Conservation (phyloP, 2,329 filamentous ascomycete species). For the Trichoderma koningii region DNA sequence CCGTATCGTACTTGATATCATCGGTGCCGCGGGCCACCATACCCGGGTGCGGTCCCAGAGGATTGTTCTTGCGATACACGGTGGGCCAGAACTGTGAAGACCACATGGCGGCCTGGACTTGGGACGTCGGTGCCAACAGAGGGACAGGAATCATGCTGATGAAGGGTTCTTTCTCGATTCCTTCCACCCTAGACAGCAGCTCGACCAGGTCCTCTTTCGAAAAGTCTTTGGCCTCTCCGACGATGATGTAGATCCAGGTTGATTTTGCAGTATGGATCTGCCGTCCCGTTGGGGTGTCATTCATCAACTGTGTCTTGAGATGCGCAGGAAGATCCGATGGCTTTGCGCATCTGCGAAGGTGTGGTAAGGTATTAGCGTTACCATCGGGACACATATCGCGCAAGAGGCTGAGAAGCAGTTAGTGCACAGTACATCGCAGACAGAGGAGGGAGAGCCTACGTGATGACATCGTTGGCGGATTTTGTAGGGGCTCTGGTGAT, state of each 20-base stretch:
- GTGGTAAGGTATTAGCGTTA: constrained; percentile 65
- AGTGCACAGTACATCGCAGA: constrained; percentile 23
- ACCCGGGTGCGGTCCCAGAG: constrained; percentile 79
- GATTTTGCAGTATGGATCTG: constrained; percentile 62
- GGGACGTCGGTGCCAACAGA: constrained; percentile 71
- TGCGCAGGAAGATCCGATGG: constrained; percentile 66
- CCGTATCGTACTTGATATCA: constrained; percentile 65
- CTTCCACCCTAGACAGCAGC: constrained; percentile 52
- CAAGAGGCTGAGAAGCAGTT: constrained; percentile 49
- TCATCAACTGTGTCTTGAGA: constrained; percentile 63
- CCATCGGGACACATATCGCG: constrained; percentile 60
- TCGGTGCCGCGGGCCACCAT: constrained; percentile 70
- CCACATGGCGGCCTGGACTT: constrained; percentile 74
- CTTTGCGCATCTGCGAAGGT: constrained; percentile 77
- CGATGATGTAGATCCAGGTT: constrained; percentile 61
- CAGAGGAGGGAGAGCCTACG: constrained; percentile 51
- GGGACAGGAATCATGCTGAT: constrained; percentile 69
- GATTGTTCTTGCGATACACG: constrained; percentile 84
- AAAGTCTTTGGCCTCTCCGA: constrained; percentile 55
- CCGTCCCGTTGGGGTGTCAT: constrained; percentile 55
- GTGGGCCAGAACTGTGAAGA: constrained; percentile 79
- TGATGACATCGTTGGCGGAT: constrained; percentile 70
- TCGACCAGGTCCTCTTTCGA: constrained; percentile 54
- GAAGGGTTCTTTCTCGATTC: constrained; percentile 55
- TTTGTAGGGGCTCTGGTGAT: constrained; percentile 73